Conservation (phyloP, 306 rosid species). For the Inga leiocalycina region DNA sequence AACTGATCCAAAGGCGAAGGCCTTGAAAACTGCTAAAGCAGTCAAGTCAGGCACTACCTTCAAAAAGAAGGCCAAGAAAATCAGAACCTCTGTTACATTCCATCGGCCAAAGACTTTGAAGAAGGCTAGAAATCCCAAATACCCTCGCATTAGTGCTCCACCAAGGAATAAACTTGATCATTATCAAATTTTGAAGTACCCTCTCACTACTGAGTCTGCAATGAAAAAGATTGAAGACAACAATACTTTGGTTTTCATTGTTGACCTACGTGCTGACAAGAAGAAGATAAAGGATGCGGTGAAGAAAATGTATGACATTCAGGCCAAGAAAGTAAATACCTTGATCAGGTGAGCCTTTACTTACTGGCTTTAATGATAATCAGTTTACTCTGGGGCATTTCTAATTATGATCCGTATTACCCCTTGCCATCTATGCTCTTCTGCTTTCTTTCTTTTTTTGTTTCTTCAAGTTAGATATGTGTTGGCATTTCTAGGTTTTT, state of each 20-base stretch:
- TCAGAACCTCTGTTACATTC: conserved; percentile 56
- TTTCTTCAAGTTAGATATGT: background rate
- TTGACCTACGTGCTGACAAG: conserved; percentile 85
- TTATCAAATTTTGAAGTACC: conserved; percentile 74
- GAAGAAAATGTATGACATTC: conserved; percentile 87
- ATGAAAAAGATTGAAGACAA: conserved; percentile 93
- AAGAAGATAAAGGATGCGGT: conserved; percentile 88
- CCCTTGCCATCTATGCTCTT: background rate
- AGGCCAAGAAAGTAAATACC: conserved; percentile 86
- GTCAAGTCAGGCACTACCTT: conserved; percentile 51
- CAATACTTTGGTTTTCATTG: conserved; percentile 86
- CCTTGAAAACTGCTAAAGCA: conserved; percentile 68
- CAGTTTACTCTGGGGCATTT: background rate
- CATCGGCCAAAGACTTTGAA: conserved; percentile 75
- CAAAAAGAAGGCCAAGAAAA: conserved; percentile 65
- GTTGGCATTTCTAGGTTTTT: background rate
- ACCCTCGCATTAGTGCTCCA: conserved; percentile 84
- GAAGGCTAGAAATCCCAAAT: conserved; percentile 74
- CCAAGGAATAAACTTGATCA: conserved; percentile 88
- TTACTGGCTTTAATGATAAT: background rate
- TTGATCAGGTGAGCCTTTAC: conserved; percentile 65
- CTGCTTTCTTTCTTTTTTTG: background rate
- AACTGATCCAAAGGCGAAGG: conserved; percentile 60
- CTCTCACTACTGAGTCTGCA: conserved; percentile 88
- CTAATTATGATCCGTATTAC: background rate